A percentile compares a stretch with the other conserved stretches of the same genome.
Evolutionary conservation across 73 alveolate species (phyloP).

Genomic region (Symbiodinium natans): DNA sequence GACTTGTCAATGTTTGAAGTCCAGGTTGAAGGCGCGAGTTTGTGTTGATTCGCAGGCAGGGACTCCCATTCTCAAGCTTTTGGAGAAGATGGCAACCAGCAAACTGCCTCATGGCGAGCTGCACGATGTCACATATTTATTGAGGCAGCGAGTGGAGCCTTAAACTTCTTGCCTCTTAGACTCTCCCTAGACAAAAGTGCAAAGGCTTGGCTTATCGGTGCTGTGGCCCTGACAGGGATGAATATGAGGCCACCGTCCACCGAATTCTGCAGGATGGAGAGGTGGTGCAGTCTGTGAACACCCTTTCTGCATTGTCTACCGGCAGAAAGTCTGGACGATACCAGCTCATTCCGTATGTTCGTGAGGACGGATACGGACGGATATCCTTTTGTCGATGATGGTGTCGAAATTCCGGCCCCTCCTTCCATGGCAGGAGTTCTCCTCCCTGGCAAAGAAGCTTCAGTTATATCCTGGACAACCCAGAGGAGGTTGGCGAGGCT

Average conservation of each 20-base stretch:
- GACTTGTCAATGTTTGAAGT: too few relatives aligned
- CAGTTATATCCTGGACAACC: constrained; percentile 87
- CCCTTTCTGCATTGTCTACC: not conserved
- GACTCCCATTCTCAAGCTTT: constrained; percentile 26
- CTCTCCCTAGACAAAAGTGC: not conserved
- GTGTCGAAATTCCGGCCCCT: not conserved
- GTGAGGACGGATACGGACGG: not conserved
- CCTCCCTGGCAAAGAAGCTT: constrained; percentile 35
- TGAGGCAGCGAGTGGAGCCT: constrained; percentile 37
- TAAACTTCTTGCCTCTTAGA: not conserved
- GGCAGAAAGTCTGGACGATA: not conserved
- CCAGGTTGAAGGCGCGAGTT: too few relatives aligned
- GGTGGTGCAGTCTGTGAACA: constrained; percentile 7
- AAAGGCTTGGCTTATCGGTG: not conserved
- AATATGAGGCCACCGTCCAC: constrained; percentile 52
- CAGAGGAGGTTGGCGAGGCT: constrained; percentile 68
- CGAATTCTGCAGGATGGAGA: constrained; percentile 15
- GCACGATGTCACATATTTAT: constrained; percentile 39
- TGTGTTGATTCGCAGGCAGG: constrained; percentile 47
- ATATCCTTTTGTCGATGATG: not conserved
- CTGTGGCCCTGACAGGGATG: constrained; percentile 44
- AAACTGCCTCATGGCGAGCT: constrained; percentile 57
- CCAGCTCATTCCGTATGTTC: not conserved
- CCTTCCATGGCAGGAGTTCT: constrained; percentile 49
- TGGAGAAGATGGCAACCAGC: constrained; percentile 90